phyloP scores from a whole-genome alignment of 305 asterid species.

The Coffea humblotiana region DNA sequence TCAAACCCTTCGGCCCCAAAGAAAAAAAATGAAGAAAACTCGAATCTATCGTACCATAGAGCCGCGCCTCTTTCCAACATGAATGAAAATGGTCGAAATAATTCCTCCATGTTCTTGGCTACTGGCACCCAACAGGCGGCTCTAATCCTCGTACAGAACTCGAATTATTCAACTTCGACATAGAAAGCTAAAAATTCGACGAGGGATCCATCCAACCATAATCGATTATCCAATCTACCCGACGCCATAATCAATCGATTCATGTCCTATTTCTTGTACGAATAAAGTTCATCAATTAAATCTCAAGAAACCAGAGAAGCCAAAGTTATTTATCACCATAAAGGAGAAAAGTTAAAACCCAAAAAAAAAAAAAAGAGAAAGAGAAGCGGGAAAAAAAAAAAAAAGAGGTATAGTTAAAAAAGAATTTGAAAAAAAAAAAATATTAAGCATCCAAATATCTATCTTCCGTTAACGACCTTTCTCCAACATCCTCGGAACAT shows the following conservation, averaged over 20 bases:
- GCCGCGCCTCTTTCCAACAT: not conserved
- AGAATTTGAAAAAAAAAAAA: not conserved
- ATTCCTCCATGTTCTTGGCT: not conserved
- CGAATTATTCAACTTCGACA: not conserved
- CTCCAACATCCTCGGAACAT: slow-evolving; percentile 38
- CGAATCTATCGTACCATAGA: not conserved
- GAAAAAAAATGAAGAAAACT: not conserved
- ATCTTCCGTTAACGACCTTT: slow-evolving; percentile 8
- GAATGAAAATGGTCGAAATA: not conserved
- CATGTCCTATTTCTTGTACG: not conserved
- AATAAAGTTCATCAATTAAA: not conserved
- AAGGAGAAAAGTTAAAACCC: not conserved
- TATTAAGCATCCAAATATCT: not conserved
- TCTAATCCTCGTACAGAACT: not conserved
- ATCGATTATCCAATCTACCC: not conserved
- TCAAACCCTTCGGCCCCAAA: not conserved
- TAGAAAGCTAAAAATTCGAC: not conserved
- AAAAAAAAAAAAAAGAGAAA: not conserved
- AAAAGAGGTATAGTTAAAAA: too few relatives aligned
- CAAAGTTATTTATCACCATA: not conserved
- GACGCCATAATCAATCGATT: not conserved
- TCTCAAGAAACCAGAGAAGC: not conserved
- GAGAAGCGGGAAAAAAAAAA: too few relatives aligned
- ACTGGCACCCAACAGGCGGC: not conserved
- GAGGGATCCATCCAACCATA: not conserved